Percentiles rank a stretch among this genome's conserved stretches.
Conservation (phyloP, 2,329 filamentous ascomycete species). For the Alternaria brassicicola region DNA sequence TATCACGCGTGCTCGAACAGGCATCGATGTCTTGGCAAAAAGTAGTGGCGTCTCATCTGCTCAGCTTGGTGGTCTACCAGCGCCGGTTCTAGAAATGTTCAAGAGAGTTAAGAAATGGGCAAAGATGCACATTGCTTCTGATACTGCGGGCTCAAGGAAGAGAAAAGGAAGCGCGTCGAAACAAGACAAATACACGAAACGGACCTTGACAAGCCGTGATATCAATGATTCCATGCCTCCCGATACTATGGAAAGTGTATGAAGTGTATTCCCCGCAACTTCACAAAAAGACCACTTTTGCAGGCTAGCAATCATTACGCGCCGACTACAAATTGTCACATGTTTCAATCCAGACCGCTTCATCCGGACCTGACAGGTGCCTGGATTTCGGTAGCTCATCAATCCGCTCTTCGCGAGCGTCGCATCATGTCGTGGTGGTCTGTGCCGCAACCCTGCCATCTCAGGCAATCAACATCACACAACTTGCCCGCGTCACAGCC, state of each 20-base stretch:
- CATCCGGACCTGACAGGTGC: conserved; percentile 7
- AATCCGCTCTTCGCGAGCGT: conserved; percentile 15
- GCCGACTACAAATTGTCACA: neutral
- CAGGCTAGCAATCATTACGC: conserved; percentile 8
- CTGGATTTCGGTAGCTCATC: conserved; percentile 33
- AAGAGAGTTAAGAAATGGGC: conserved; percentile 77
- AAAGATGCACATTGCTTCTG: conserved; percentile 66
- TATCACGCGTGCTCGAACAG: conserved; percentile 70
- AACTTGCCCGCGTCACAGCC: neutral
- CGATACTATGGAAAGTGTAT: conserved; percentile 39
- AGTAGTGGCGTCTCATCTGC: conserved; percentile 59
- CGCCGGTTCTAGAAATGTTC: conserved; percentile 67
- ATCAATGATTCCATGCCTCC: conserved; percentile 37
- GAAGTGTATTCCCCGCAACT: conserved; percentile 1
- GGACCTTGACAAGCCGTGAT: conserved; percentile 8
- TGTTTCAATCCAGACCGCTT: neutral
- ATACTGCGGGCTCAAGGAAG: conserved; percentile 22
- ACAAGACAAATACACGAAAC: conserved; percentile 17
- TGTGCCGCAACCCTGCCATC: conserved; percentile 34
- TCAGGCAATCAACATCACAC: conserved; percentile 10
- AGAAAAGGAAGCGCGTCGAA: conserved; percentile 21
- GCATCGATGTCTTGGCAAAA: conserved; percentile 69
- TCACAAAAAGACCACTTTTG: neutral
- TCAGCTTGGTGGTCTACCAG: conserved; percentile 43
- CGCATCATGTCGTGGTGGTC: conserved; percentile 30